Base-by-base conservation (phyloP, 1,284 basidiomycete genomes). In the Golubevia pallescens region DNA sequence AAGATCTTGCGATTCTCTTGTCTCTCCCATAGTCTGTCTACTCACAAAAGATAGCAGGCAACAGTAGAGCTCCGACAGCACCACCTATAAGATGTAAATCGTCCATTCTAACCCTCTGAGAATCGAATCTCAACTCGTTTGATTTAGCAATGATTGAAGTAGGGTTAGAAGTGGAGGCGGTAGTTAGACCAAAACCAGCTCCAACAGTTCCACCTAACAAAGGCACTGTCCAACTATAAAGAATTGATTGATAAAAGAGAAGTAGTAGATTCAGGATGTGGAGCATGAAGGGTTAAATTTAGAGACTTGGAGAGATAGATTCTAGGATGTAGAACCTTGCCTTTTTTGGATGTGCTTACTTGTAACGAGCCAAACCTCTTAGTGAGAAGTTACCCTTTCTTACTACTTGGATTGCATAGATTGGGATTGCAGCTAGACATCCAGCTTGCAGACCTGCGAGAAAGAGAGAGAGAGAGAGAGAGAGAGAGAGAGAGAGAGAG, bases 31-130 rank as follows among this genome's bases (percentile, higher is more conserved):
- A 28, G 16, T 48, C 42, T 48, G 42, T 16, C 13, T 5, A 68
- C 71, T 20, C 48, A 70, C 65, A 54, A 38, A 84, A 76, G 21
- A 84, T 48, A 13, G 81, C 81, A 0, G 81, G 81, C 0, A 80
- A 61, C 2, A 78, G 53, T 14, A 84, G 64, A 0, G 78, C 70
- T 19, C 81, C 81, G 1, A 84, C 56, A 2, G 81, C 77, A 10
- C 62, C 55, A 2, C 81, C 81, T 32, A 84, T 81, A 3, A 84
- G 65, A 53, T 81, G 79, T 34, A 77, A 55, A 58, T 84, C 81
- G 58, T 84, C 81, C 32, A 71, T 71, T 51, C 76, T 62, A 1
- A 74, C 61, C n/a, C 55, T 51, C 14, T 61, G 53, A 24, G 55
- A 53, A 48, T 63, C 57, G 28, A 32, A 42, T 19, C 66, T 42